A percentile compares a stretch with the other conserved stretches of the same genome.
Evolutionary conservation across 129 eudicot genomes (phyloP).

Genomic region (Rutidosis leptorrhynchoides): DNA sequence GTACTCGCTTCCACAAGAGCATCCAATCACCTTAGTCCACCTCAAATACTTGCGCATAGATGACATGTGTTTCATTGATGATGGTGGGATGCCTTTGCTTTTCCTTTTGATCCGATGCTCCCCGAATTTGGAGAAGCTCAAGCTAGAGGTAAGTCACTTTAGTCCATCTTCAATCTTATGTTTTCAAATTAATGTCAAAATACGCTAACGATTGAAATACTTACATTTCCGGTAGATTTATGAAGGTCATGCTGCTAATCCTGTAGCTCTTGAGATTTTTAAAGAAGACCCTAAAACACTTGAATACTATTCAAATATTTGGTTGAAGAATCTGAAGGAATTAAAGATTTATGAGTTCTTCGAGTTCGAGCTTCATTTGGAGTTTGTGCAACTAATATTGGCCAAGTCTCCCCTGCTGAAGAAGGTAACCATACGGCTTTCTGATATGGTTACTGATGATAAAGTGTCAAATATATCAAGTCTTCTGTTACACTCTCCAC

Average conservation of each 20-base stretch:
- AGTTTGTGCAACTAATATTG: conserved; percentile 21
- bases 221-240: background rate
- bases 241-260: background rate
- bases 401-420: conserved; percentile 14
- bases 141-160: background rate
- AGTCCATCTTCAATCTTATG: background rate
- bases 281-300: background rate
- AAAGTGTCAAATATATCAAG: too few species aligned
- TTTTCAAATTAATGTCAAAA: background rate
- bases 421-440: too few species aligned
- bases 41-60: conserved; percentile 5
- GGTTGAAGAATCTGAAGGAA: conserved; percentile 12
- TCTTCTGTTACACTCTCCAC: too few species aligned
- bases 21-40: conserved; percentile 8
- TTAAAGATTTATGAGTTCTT: conserved; percentile 7
- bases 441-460: too few species aligned
- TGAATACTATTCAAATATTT: conserved; percentile 12
- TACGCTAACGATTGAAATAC: background rate
- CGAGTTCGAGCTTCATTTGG: background rate
- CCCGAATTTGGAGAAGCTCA: conserved; percentile 10
- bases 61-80: background rate
- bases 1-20: too few species aligned
- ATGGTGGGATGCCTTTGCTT: background rate
- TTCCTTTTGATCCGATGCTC: background rate
- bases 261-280: background rate